Conservation (phyloP, 139 green algal genomes). For the Chlamydomonas sp. region DNA sequence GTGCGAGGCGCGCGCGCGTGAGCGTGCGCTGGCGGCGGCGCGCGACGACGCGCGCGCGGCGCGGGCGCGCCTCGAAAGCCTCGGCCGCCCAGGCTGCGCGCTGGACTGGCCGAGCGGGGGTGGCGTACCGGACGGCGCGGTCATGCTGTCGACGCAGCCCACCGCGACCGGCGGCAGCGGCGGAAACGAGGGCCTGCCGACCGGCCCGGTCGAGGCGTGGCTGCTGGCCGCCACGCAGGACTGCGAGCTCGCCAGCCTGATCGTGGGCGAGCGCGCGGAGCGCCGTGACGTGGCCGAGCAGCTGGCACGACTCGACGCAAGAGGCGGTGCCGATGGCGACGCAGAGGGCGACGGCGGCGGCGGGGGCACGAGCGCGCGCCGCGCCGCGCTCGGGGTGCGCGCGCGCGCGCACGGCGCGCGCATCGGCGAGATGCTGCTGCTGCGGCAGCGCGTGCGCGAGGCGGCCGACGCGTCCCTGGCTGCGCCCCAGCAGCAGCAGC, state of each 20-base stretch:
- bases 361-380: not conserved
- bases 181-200: too few species aligned
- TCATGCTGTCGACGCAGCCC: too few species aligned
- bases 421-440: not conserved
- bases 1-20: not conserved
- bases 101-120: not conserved
- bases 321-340: not conserved
- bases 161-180: too few species aligned
- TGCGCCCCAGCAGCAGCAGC: too few species aligned
- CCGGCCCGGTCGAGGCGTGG: constrained; percentile 6
- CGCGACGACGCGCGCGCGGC: not conserved
- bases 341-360: not conserved
- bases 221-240: constrained; percentile 5
- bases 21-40: not conserved
- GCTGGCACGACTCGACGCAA: not conserved
- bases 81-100: not conserved
- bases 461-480: not conserved
- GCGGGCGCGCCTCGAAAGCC: not conserved
- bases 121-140: too few species aligned
- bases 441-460: not conserved
- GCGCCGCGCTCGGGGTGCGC: not conserved
- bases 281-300: too few species aligned
- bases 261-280: too few species aligned
- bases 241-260: constrained; percentile 12
- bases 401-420: not conserved